These are phyloP conservation scores for Talaromyces amestolkiae DNA, from an alignment of 2,329 filamentous ascomycete genomes.

Conservation along the genomic window DNA sequence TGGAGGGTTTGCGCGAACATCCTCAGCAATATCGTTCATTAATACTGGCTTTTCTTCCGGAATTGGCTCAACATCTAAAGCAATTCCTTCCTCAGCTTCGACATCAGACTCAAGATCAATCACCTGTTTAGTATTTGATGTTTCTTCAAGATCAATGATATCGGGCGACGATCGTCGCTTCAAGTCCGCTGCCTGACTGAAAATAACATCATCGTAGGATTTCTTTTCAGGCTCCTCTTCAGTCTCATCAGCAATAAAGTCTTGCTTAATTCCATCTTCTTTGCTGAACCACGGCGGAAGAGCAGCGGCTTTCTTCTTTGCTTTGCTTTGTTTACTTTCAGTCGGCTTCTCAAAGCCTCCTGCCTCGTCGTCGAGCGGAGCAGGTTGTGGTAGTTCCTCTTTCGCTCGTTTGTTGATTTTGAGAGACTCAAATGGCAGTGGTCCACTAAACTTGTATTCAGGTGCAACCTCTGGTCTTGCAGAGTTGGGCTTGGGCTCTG, in stretches of 20 bases:
- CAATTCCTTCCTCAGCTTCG: constrained; percentile 6
- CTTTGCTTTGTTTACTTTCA: constrained; percentile 25
- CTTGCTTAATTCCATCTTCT: constrained; percentile 31
- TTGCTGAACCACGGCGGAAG: constrained; percentile 50
- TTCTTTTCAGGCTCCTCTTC: constrained; percentile 29
- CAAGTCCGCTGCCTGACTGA: constrained; percentile 29
- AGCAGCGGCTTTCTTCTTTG: constrained; percentile 32
- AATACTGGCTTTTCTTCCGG: neutral
- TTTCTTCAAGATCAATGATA: constrained; percentile 42
- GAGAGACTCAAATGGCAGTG: constrained; percentile 81
- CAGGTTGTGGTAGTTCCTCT: constrained; percentile 38
- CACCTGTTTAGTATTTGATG: constrained; percentile 29
- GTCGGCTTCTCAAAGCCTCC: constrained; percentile 64
- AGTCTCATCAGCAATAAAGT: constrained; percentile 27
- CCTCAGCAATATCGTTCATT: constrained; percentile 17
- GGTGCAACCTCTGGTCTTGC: constrained; percentile 44
- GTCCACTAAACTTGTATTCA: constrained; percentile 68
- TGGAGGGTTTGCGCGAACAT: constrained; percentile 18
- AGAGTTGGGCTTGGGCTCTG: constrained; percentile 35
- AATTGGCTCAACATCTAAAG: neutral
- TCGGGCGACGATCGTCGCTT: constrained; percentile 34
- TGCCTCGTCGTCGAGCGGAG: constrained; percentile 54
- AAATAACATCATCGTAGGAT: constrained; percentile 24
- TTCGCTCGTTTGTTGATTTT: constrained; percentile 65
- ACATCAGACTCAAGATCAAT: constrained; percentile 32